Evolutionary conservation across 2,329 filamentous ascomycete species (phyloP), one percentile per base, ranked within the genome.

Genomic region (Monilinia aucupariae): DNA sequence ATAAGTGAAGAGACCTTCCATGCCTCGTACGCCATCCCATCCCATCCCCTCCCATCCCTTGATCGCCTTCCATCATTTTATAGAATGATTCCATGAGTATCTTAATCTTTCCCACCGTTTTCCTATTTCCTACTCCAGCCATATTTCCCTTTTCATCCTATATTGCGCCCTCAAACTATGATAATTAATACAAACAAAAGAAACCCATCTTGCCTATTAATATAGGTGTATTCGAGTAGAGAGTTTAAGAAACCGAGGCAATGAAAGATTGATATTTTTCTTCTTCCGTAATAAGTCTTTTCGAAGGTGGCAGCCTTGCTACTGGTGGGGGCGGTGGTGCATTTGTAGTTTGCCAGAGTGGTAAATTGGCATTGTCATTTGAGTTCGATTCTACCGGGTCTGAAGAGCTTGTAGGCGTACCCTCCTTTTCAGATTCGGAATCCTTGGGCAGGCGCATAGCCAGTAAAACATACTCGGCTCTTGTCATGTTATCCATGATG

Each of bases 401-500:
- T 25, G 43, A 49, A 15, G 60, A 39, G 22, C 25, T 45, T 49
- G n/a, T 22, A 25, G 53, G 17, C 34, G 63, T 62, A 12, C 64
- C 64, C 12, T 67, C 63, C 48, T 65, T 66, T 32, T 49, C 50
- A 30, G 61, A 43, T 12, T 67, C 66, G 25, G 37, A 52, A 41
- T 72, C 70, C 53, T 80, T 79, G 0, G 85, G 85, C 17, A 89
- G 77, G 54, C 85, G 80, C 85, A 88, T 88, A 13, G 86, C 86
- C 34, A 89, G 76, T 27, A 88, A 75, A 4, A 88, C 79, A 69
- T 88, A 88, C 73, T 88, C 85, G 17, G 85, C 85, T 41, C 86
- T 80, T 10, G 85, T 88, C 80, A 85, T 87, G 66, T 82, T 86
- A 64, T 84, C 81, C 85, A 89, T 88, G 6, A 89, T 78, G 69